A percentile compares a stretch with the other conserved stretches of the same genome.
Conservation (phyloP, 2,329 filamentous ascomycete species). For the Sporothrix schenckii region DNA sequence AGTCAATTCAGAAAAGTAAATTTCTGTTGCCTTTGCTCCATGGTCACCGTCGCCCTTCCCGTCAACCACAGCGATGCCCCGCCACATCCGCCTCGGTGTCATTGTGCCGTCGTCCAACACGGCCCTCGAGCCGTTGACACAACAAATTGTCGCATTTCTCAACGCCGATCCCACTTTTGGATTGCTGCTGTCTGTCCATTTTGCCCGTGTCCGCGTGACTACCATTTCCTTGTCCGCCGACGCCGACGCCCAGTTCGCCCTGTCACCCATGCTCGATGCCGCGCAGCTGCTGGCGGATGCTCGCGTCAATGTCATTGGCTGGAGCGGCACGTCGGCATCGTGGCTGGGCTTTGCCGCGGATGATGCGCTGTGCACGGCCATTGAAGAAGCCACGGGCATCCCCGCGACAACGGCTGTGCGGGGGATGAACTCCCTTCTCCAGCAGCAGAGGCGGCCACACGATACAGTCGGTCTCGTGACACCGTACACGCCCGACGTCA, state of each 20-base stretch:
- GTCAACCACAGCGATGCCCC: neutral
- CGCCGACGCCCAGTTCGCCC: constrained; percentile 43
- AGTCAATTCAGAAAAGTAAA: too few relatives aligned
- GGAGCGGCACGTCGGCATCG: constrained; percentile 45
- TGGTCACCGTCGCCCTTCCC: too few relatives aligned
- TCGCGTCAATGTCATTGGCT: constrained; percentile 46
- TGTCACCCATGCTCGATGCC: constrained; percentile 41
- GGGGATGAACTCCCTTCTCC: constrained; percentile 42
- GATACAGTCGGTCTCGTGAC: constrained; percentile 46
- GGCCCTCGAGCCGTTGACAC: constrained; percentile 49
- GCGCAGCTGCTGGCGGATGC: constrained; percentile 45
- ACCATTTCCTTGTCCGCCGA: constrained; percentile 44
- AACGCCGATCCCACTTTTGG: constrained; percentile 30
- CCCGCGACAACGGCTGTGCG: constrained; percentile 48
- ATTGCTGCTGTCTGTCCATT: constrained; percentile 45
- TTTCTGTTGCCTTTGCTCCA: too few relatives aligned
- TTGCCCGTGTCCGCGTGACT: constrained; percentile 49
- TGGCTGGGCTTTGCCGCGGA: constrained; percentile 50
- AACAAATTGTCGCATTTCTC: constrained; percentile 43
- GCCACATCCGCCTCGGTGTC: constrained; percentile 43
- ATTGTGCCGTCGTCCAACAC: constrained; percentile 52
- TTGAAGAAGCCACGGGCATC: constrained; percentile 45
- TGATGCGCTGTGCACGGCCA: constrained; percentile 45
- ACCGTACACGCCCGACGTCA: constrained; percentile 48
- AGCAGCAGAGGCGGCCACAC: constrained; percentile 25